These are phyloP conservation scores for Ceriops tagal DNA, from an alignment of 345 rosid genomes.

Conservation along the genomic window DNA sequence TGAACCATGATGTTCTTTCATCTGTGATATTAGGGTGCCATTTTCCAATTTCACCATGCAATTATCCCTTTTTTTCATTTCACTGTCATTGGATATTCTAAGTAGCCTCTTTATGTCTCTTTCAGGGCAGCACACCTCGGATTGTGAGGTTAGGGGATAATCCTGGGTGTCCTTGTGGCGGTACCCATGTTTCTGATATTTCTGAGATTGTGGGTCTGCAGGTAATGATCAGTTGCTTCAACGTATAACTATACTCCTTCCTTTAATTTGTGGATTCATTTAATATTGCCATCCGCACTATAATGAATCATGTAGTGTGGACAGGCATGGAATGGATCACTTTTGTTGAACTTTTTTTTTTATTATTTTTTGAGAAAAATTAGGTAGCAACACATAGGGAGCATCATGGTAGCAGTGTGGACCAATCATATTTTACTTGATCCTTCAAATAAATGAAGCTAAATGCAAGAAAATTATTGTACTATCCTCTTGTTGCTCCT, in stretches of 20 bases:
- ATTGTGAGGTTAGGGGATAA: conserved; percentile 58
- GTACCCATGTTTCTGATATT: conserved; percentile 76
- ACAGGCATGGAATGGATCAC: too few relatives aligned
- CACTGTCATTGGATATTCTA: background rate
- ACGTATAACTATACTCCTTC: background rate
- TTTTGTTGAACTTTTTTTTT: too few relatives aligned
- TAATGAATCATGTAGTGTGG: too few relatives aligned
- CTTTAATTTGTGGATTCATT: background rate
- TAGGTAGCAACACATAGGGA: too few relatives aligned
- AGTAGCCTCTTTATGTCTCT: conserved; percentile 5
- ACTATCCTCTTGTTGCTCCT: background rate
- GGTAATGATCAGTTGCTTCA: conserved; percentile 33
- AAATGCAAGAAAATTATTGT: background rate
- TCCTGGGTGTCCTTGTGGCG: conserved; percentile 87
- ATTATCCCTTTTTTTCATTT: background rate
- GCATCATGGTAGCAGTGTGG: too few relatives aligned
- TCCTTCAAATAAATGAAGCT: too few relatives aligned
- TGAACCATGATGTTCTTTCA: too few relatives aligned
- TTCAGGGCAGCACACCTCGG: conserved; percentile 79
- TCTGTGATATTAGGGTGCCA: background rate
- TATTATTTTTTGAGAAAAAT: too few relatives aligned
- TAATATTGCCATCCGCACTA: too few relatives aligned
- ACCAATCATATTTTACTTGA: too few relatives aligned
- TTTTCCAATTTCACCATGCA: background rate
- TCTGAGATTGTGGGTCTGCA: conserved; percentile 66